phyloP scores from a whole-genome alignment of 2,329 filamentous ascomycete species.

The Colletotrichum magnum region DNA sequence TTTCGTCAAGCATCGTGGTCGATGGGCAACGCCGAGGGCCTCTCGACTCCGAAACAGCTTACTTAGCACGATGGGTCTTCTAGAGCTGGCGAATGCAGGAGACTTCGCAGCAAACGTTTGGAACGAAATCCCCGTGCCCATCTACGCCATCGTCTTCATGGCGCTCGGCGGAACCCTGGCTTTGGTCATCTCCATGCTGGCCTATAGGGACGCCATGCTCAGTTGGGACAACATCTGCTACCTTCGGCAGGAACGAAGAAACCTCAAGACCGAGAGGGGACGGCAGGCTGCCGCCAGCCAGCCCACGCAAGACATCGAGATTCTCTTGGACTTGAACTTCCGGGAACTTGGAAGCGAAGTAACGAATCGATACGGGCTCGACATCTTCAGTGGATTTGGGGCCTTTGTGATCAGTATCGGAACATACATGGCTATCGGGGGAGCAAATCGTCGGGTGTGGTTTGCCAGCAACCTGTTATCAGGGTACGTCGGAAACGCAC shows the following conservation, averaged over 20 bases:
- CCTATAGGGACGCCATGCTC: slow-evolving; percentile 58
- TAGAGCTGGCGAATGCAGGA: slow-evolving; percentile 68
- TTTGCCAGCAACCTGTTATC: slow-evolving; percentile 66
- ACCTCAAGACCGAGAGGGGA: slow-evolving; percentile 45
- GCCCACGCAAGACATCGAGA: slow-evolving; percentile 47
- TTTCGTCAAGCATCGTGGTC: neutral
- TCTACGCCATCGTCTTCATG: slow-evolving; percentile 65
- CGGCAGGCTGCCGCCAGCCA: slow-evolving; percentile 29
- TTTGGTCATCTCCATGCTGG: slow-evolving; percentile 59
- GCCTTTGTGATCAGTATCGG: slow-evolving; percentile 65
- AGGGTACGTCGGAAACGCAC: slow-evolving; percentile 68
- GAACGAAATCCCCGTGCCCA: slow-evolving; percentile 65
- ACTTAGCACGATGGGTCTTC: slow-evolving; percentile 56
- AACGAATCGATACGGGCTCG: slow-evolving; percentile 66
- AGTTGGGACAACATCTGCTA: slow-evolving; percentile 62
- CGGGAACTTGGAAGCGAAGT: slow-evolving; percentile 66
- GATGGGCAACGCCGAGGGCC: neutral
- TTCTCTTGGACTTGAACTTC: slow-evolving; percentile 59
- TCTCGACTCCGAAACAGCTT: neutral
- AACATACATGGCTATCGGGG: slow-evolving; percentile 68
- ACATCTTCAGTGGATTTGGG: slow-evolving; percentile 63
- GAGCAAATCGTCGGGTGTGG: slow-evolving; percentile 58
- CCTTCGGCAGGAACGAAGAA: slow-evolving; percentile 57
- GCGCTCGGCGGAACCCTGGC: slow-evolving; percentile 65
- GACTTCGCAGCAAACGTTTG: slow-evolving; percentile 72